Evolutionary conservation across 768 basidiomycete species (phyloP).

Genomic region (Macrolepiota fuliginosa): DNA sequence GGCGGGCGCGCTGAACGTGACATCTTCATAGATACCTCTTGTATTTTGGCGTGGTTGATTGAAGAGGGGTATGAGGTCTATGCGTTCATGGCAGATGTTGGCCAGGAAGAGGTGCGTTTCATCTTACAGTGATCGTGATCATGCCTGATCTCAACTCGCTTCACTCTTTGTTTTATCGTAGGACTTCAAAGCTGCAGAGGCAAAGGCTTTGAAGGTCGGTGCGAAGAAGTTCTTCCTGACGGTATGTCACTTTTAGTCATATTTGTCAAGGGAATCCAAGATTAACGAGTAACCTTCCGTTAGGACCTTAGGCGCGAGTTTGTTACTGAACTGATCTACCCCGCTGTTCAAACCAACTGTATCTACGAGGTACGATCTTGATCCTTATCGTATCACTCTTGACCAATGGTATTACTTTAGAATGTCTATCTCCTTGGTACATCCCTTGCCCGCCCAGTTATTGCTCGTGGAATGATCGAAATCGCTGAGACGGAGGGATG

Average conservation of each 20-base stretch:
- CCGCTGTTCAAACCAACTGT: slow-evolving; percentile 96
- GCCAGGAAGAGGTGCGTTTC: slow-evolving; percentile 74
- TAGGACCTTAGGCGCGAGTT: slow-evolving; percentile 96
- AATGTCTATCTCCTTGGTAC: slow-evolving; percentile 97
- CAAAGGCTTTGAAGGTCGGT: slow-evolving; percentile 87
- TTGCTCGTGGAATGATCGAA: slow-evolving; percentile 98
- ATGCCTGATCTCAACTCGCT: slow-evolving; percentile 6
- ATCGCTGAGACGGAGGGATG: slow-evolving; percentile 88
- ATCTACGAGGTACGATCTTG: slow-evolving; percentile 84
- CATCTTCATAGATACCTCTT: slow-evolving; percentile 78
- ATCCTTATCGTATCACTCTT: background rate
- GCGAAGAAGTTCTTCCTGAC: slow-evolving; percentile 96
- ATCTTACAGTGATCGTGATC: background rate
- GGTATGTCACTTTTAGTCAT: slow-evolving; percentile 34
- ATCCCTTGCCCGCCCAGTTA: slow-evolving; percentile 96
- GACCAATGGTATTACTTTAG: slow-evolving; percentile 32
- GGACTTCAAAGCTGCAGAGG: slow-evolving; percentile 92
- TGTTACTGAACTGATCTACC: slow-evolving; percentile 94
- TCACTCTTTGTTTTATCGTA: slow-evolving; percentile 24
- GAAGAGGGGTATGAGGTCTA: slow-evolving; percentile 97
- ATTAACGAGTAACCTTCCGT: background rate
- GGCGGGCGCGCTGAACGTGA: slow-evolving; percentile 10
- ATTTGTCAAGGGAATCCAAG: background rate
- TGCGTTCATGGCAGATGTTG: slow-evolving; percentile 96
- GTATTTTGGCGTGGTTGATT: slow-evolving; percentile 98